A percentile compares a stretch with the other conserved stretches of the same genome.
These are phyloP conservation scores for Canariomyces notabilis DNA, from an alignment of 2,329 filamentous ascomycete species.

Conservation along the genomic window DNA sequence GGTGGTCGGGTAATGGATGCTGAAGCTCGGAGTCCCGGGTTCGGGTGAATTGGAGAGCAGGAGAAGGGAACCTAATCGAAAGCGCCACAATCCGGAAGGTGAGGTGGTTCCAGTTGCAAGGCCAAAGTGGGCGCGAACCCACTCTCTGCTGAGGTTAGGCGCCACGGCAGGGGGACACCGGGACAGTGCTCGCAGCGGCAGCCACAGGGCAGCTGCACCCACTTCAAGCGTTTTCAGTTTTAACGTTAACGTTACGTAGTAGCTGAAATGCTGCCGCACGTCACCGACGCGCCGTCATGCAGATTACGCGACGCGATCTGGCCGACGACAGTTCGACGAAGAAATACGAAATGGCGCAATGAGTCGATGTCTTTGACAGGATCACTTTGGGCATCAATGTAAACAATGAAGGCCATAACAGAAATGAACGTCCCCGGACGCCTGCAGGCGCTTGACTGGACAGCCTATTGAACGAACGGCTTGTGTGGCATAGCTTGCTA, in stretches of 20 bases:
- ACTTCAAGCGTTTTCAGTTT: conserved; percentile 7
- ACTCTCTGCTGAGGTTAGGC: conserved; percentile 8
- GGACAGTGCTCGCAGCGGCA: conserved; percentile 7
- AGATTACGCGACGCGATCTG: conserved; percentile 14
- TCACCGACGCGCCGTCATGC: conserved; percentile 12
- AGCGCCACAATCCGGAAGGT: conserved; percentile 7
- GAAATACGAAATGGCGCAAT: neutral
- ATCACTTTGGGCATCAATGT: neutral
- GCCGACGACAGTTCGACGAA: neutral
- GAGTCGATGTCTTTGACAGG: neutral
- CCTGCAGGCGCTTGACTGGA: neutral
- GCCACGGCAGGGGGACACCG: conserved; percentile 13
- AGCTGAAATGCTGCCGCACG: conserved; percentile 17
- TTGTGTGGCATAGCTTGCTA: neutral
- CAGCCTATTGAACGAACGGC: conserved; percentile 7
- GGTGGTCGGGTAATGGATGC: neutral
- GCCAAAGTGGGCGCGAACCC: conserved; percentile 10
- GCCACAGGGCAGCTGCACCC: conserved; percentile 8
- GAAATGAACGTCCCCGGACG: neutral
- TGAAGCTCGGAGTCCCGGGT: neutral
- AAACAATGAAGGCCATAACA: conserved; percentile 5
- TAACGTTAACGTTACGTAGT: too few species aligned
- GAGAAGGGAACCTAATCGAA: conserved; percentile 19
- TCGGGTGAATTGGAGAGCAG: conserved; percentile 2
- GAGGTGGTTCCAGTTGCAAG: too few species aligned